Conservation (phyloP, 768 basidiomycete genomes). For the Hygrophorus pudorinus region DNA sequence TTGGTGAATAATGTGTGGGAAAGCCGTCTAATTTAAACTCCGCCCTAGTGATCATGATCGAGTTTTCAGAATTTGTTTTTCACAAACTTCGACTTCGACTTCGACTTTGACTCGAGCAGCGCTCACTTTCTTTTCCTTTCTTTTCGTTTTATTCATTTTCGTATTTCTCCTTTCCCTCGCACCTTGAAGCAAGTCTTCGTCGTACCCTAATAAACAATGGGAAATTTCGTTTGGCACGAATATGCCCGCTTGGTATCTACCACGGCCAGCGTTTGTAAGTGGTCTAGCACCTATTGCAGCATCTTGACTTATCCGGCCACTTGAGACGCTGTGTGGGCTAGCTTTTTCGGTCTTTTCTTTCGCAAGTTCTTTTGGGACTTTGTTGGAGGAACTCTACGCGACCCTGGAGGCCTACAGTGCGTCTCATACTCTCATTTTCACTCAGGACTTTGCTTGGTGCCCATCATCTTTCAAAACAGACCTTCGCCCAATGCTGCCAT, state of each 20-base stretch:
- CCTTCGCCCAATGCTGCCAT: slow-evolving; percentile 48
- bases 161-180: slow-evolving; percentile 18
- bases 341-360: slow-evolving; percentile 71
- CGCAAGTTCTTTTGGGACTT: slow-evolving; percentile 98
- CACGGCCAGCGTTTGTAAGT: slow-evolving; percentile 66
- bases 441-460: background rate
- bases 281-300: background rate
- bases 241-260: slow-evolving; percentile 61
- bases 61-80: slow-evolving; percentile 5
- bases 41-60: background rate
- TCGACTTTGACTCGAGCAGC: slow-evolving; percentile 21
- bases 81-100: slow-evolving; percentile 11
- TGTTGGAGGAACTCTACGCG: slow-evolving; percentile 66
- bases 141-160: slow-evolving; percentile 13
- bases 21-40: too few species aligned
- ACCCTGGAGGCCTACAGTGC: slow-evolving; percentile 73
- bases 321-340: slow-evolving; percentile 71
- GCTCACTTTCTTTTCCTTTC: slow-evolving; percentile 16
- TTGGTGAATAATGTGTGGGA: too few species aligned
- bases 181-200: slow-evolving; percentile 32
- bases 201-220: slow-evolving; percentile 45
- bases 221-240: slow-evolving; percentile 75
- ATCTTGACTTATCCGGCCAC: slow-evolving; percentile 7
- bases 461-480: slow-evolving; percentile 22
- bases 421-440: slow-evolving; percentile 20